Percentiles rank a stretch among this genome's conserved stretches.
Evolutionary conservation across 2,329 filamentous ascomycete genomes (phyloP).

Genomic region (Colletotrichum sansevieriae): DNA sequence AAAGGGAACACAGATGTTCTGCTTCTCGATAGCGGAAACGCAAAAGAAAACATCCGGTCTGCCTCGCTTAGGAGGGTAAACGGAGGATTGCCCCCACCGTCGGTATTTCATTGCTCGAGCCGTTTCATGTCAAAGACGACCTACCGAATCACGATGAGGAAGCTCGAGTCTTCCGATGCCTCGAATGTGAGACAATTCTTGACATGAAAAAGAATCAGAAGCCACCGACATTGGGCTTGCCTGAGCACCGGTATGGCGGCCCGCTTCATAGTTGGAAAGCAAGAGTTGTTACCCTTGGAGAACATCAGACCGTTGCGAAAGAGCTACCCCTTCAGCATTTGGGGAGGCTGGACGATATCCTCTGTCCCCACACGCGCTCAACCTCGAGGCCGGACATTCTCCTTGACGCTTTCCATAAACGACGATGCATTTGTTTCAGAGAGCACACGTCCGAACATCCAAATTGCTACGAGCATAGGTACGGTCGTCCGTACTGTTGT

Average conservation of each 20-base stretch:
- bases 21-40: not conserved
- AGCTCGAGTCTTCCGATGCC: not conserved
- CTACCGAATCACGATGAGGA: not conserved
- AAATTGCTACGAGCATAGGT: too few species aligned
- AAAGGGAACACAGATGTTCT: not conserved
- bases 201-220: not conserved
- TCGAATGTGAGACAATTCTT: not conserved
- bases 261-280: not conserved
- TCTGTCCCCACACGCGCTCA: not conserved
- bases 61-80: not conserved
- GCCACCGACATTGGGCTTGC: not conserved
- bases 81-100: not conserved
- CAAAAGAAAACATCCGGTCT: not conserved
- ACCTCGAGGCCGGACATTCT: not conserved
- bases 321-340: not conserved
- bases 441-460: not conserved
- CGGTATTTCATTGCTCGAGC: not conserved
- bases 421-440: not conserved
- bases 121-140: too few species aligned
- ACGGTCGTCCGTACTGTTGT: too few species aligned
- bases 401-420: not conserved
- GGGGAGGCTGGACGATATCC: not conserved
- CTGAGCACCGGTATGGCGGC: too few species aligned
- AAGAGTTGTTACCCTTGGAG: not conserved
- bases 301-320: not conserved